Evolutionary conservation across 305 asterid genomes (phyloP).

Genomic region (Andrographis paniculata): DNA sequence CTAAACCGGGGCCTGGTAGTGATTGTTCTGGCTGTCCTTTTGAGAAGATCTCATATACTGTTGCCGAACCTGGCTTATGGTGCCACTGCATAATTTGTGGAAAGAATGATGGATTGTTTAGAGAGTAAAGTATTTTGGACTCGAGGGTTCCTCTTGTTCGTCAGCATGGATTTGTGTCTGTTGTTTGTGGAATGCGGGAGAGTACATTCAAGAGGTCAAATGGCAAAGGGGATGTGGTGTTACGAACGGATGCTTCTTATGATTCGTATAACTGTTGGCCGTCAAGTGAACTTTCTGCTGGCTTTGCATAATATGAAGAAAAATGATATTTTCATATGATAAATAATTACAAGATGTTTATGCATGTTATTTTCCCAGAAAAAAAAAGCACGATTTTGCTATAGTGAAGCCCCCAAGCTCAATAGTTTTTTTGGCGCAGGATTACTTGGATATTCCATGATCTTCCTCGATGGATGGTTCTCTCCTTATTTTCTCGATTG

Average conservation of each 20-base stretch:
- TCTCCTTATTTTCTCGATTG: slow-evolving; percentile 88
- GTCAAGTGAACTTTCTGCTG: not conserved
- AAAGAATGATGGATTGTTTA: no score
- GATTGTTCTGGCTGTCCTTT: slow-evolving; percentile 7
- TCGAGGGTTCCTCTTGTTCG: not conserved
- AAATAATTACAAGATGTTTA: slow-evolving; percentile 12
- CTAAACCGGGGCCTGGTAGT: not conserved
- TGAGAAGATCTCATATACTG: not conserved
- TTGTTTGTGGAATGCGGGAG: no score
- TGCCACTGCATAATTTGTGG: no score
- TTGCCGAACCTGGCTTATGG: no score
- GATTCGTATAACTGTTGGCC: no score
- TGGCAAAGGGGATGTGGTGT: no score
- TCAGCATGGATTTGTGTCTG: not conserved
- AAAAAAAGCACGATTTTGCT: slow-evolving; percentile 25
- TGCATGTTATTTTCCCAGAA: slow-evolving; percentile 29
- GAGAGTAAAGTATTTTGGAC: not conserved
- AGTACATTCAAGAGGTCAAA: no score
- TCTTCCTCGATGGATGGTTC: slow-evolving; percentile 90
- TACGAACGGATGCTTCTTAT: no score
- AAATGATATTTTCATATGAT: not conserved
- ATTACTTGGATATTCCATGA: slow-evolving; percentile 83
- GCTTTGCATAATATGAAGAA: not conserved
- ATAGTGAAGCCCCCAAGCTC: slow-evolving; percentile 64
- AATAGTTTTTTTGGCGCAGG: slow-evolving; percentile 98